Base-by-base conservation (phyloP, 2,329 filamentous ascomycete genomes). In the Trichoderma breve region DNA sequence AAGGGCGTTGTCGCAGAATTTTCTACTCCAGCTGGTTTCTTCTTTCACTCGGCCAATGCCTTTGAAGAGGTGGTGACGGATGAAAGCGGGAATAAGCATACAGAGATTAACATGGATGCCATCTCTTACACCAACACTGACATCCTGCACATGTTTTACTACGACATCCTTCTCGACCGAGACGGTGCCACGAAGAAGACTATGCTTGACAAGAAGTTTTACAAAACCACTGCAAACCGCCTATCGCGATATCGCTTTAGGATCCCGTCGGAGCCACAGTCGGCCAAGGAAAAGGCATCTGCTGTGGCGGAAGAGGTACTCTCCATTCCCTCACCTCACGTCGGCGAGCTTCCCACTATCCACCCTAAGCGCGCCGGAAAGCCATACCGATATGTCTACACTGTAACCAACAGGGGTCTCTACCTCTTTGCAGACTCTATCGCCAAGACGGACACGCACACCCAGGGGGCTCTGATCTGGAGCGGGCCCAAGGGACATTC, bases 1-100 rank as follows among this genome's bases (percentile, higher is more conserved):
- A 84, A 85, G 62, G 93, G 93, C 0, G 82, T 96, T 0, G 86
- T 96, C 0, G 91, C 89, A 8, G 88, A 86, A 2, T 95, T 92
- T 76, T 86, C 90, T 21, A 91, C 88, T 18, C 85, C 88, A 0
- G 87, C 92, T 0, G 90, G 90, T 61, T 97, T 95, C 83, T 91
- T 89, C 80, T 97, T 97, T 80, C 93, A 97, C 81, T 89, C 88
- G 0, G 84, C 93, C 78, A 97, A 97, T 75, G 88, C 92, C 0
- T 96, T 90, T 78, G 92, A 95, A 76, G 87, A 93, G 74, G 74
- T 76, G 0, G 73, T 77, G 0, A 79, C 82, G 34, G 81, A 80
- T 2, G 82, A 84, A 1, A 76, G 78, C 0, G 78, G 77, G 2
- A 71, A 77, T 12, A 71, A 76, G 11, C 67, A 70, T 14, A 79